Conservation (phyloP, 345 rosid species). For the Lepidium aucheri region DNA sequence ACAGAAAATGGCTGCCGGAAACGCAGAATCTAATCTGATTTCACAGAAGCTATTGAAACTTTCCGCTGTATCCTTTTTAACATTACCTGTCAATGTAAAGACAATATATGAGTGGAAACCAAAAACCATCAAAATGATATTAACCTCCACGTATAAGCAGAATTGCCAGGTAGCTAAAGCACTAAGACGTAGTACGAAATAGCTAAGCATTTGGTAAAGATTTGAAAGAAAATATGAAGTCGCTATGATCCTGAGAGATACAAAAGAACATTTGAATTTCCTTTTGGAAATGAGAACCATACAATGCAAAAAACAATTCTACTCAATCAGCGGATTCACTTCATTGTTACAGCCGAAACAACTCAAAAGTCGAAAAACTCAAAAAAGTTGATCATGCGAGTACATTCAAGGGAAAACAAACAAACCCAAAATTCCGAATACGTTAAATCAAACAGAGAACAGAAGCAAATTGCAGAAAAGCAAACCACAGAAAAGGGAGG, state of each 20-base stretch:
- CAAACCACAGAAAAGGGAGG: background rate
- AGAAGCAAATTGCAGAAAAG: background rate
- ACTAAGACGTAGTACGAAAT: background rate
- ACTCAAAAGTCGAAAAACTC: background rate
- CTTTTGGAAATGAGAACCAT: background rate
- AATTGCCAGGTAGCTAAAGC: background rate
- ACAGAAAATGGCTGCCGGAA: background rate
- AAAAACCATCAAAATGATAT: background rate
- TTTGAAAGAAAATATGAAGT: background rate
- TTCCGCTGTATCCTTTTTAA: background rate
- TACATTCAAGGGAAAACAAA: background rate
- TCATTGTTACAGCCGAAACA: background rate
- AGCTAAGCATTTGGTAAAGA: background rate
- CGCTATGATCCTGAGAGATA: background rate
- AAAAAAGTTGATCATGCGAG: background rate
- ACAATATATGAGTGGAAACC: background rate
- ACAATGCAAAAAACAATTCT: background rate
- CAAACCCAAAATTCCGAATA: background rate
- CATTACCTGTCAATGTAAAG: conserved; percentile 3
- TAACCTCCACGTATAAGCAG: background rate
- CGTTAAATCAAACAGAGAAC: background rate
- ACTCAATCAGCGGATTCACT: background rate
- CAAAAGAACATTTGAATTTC: background rate
- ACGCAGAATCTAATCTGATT: background rate
- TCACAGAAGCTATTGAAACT: background rate